Percentiles rank a stretch among this genome's conserved stretches.
phyloP scores from a whole-genome alignment of 192 early-diverging fungal species.

The Coemansia sp. region DNA sequence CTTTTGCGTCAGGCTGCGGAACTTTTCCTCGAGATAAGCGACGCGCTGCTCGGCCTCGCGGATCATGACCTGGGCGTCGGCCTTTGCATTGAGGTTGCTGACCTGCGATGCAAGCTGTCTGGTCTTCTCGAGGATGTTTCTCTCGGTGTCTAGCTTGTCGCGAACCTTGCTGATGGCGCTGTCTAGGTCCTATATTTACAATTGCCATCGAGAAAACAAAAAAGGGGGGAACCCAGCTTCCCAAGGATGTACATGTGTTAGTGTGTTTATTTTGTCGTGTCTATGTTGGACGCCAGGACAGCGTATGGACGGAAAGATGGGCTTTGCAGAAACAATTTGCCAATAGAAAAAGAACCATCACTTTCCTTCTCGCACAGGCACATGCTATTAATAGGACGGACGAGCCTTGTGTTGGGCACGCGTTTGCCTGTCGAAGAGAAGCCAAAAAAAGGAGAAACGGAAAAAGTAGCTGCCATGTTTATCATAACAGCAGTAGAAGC shows the following conservation, averaged over 20 bases:
- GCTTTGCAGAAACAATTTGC: no score
- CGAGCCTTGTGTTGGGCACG: not conserved
- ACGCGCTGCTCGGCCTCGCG: conserved; percentile 68
- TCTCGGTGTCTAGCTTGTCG: conserved; percentile 73
- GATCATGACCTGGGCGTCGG: conserved; percentile 78
- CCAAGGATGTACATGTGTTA: no score
- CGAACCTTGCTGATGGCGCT: conserved; percentile 71
- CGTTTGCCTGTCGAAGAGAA: not conserved
- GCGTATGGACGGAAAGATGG: no score
- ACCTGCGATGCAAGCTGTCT: conserved; percentile 70
- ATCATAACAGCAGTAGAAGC: not conserved
- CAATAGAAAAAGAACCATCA: no score
- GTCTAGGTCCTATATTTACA: conserved; percentile 54
- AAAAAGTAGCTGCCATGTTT: not conserved
- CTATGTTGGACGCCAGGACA: no score
- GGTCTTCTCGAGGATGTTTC: conserved; percentile 72
- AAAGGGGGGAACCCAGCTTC: no score
- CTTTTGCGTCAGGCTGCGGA: conserved; percentile 62
- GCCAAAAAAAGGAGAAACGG: no score
- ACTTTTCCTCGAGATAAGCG: conserved; percentile 70
- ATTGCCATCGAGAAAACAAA: no score
- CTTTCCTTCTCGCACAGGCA: no score
- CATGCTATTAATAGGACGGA: not conserved
- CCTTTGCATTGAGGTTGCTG: conserved; percentile 68
- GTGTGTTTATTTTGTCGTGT: no score